Evolutionary conservation across 306 rosid genomes (phyloP).

Genomic region (Cucumis melo): DNA sequence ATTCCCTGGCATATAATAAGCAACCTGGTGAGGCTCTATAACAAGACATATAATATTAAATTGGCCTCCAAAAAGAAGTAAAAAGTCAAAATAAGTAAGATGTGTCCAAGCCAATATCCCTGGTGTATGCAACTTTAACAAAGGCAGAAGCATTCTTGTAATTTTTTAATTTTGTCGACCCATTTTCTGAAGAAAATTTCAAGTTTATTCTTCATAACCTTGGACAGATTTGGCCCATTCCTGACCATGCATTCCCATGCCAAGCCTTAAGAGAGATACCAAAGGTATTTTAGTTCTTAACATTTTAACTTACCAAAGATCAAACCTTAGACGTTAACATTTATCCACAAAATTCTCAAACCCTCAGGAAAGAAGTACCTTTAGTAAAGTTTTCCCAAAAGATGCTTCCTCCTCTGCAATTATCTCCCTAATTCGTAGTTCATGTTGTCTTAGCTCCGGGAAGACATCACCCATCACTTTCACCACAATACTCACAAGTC

Average conservation of each 20-base stretch:
- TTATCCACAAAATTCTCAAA: background rate
- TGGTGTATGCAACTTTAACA: background rate
- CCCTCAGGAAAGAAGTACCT: slow-evolving; percentile 30
- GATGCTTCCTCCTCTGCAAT: slow-evolving; percentile 91
- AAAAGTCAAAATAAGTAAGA: background rate
- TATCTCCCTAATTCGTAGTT: slow-evolving; percentile 46
- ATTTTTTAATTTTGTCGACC: background rate
- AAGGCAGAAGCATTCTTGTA: background rate
- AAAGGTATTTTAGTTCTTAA: background rate
- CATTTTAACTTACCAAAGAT: background rate
- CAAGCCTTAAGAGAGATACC: background rate
- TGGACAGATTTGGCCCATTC: background rate
- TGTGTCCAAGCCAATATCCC: background rate
- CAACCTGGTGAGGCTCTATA: slow-evolving; percentile 1
- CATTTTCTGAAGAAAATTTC: background rate
- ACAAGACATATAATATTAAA: background rate
- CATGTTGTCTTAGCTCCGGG: slow-evolving; percentile 67
- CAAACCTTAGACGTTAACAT: background rate
- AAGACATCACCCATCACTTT: slow-evolving; percentile 66
- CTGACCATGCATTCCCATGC: background rate
- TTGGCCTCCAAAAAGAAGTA: background rate
- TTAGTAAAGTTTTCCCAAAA: slow-evolving; percentile 84
- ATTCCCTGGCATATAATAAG: slow-evolving; percentile 53
- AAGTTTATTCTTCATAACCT: background rate
- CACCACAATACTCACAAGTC: slow-evolving; percentile 64